These are phyloP conservation scores for Capsicum pubescens DNA, from an alignment of 257 asterid genomes.

Conservation along the genomic window DNA sequence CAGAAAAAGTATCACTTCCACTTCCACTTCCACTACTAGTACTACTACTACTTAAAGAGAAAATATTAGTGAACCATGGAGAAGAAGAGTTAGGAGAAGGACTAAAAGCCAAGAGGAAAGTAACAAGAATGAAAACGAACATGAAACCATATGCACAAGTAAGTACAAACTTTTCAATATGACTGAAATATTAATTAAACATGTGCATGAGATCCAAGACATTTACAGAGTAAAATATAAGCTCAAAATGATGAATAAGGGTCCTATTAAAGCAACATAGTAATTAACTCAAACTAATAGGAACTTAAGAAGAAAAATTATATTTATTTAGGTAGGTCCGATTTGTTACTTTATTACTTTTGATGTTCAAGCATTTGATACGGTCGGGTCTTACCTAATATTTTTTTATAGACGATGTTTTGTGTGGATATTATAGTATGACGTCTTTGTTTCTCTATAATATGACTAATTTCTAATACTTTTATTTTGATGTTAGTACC, in stretches of 20 bases:
- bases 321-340: not conserved
- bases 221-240: no score
- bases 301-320: not conserved
- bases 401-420: not conserved
- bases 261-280: not conserved
- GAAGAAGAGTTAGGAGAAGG: no score
- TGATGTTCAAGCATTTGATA: not conserved
- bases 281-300: not conserved
- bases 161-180: not conserved
- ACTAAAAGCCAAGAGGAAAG: no score
- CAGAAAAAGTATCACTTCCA: no score
- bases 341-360: not conserved
- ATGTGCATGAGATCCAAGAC: not conserved
- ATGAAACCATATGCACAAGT: not conserved
- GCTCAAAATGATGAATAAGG: constrained; percentile 5
- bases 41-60: no score
- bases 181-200: not conserved
- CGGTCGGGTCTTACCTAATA: not conserved
- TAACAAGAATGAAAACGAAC: no score
- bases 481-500: not conserved
- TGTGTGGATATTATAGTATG: not conserved
- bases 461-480: not conserved
- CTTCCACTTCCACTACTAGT: no score
- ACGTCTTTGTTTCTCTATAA: not conserved
- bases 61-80: no score